These are phyloP conservation scores for Yamadazyma taylorii DNA, from an alignment of 1,139 yeast genomes.

Conservation along the genomic window DNA sequence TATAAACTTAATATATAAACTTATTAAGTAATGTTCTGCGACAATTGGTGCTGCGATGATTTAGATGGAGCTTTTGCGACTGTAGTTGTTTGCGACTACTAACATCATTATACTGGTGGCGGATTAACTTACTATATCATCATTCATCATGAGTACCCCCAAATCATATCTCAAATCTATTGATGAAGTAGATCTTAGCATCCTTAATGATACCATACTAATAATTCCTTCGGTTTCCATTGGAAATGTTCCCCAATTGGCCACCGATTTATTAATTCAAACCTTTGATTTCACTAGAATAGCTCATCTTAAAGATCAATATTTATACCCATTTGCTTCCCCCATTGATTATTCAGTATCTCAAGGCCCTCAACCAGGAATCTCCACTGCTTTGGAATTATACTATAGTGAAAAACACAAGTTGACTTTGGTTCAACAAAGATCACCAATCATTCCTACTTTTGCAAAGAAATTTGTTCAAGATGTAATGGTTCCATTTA, in stretches of 20 bases:
- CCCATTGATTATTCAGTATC: slow-evolving; percentile 53
- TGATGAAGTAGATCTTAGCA: not conserved
- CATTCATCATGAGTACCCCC: not conserved
- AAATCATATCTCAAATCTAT: not conserved
- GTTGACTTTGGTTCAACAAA: slow-evolving; percentile 67
- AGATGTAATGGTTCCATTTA: slow-evolving; percentile 54
- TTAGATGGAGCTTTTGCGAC: no score
- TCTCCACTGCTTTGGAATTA: slow-evolving; percentile 64
- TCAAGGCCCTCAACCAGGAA: slow-evolving; percentile 26
- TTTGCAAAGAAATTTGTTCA: slow-evolving; percentile 47
- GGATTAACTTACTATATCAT: no score
- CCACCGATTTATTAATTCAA: slow-evolving; percentile 72
- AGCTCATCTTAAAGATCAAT: slow-evolving; percentile 56
- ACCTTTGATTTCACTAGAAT: slow-evolving; percentile 53
- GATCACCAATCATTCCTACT: slow-evolving; percentile 81
- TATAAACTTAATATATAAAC: no score
- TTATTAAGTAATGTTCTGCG: no score
- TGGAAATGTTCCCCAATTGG: slow-evolving; percentile 87
- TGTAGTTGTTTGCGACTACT: no score
- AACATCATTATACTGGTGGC: not conserved
- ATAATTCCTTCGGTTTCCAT: slow-evolving; percentile 79
- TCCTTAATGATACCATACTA: slow-evolving; percentile 28
- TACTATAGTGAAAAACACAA: slow-evolving; percentile 40
- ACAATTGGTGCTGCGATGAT: no score
- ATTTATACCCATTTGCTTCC: slow-evolving; percentile 80